Base-by-base conservation (phyloP, 345 rosid species). In the Sonneratia alba region DNA sequence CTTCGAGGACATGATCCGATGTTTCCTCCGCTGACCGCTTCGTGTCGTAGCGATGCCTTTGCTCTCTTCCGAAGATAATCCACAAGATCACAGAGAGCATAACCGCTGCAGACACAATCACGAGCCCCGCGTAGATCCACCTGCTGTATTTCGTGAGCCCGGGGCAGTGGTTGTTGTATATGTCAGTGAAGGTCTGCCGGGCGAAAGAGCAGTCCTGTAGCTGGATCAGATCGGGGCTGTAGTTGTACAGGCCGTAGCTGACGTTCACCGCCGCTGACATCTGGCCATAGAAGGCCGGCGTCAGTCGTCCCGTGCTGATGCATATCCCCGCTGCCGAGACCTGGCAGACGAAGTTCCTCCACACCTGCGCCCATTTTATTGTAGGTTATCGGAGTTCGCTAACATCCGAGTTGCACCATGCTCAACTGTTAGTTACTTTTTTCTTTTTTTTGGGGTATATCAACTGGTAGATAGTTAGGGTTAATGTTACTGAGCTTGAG, bases 61-160 rank as follows among this genome's bases (percentile, higher is more conserved):
- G 80, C 77, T 92, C 96, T 78, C 94, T 83, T 4, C 89, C 80
- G 22, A 82, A 88, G 38, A 87, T 81, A 14, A 92, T 77, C 97
- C 97, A 95, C 85, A 95, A 79, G 67, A 90, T 71, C 70, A 95
- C 76, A 37, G 99, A 92, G n/a, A 95, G 83, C 99, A 95, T 92
- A 61, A 87, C 96, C 24, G 97, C 89, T 1, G 91, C 78, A 3
- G 96, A 87, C 48, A 87, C 92, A 69, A 86, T 86, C n/a, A 84
- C 86, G 68, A 92, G 73, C 19, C 97, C 97, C 34, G 83, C 72
- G 36, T 90, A 92, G 48, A 87, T 83, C 88, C 85, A 82, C 70
- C 76, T 81, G 69, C 92, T 90, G 79, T 88, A 82, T 65, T 66
- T 74, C 24, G 49, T 70, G n/a, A 95, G 83, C 36, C 83, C 82